phyloP scores from a whole-genome alignment of 352 stramenopile species.

The Phytophthora quininea region DNA sequence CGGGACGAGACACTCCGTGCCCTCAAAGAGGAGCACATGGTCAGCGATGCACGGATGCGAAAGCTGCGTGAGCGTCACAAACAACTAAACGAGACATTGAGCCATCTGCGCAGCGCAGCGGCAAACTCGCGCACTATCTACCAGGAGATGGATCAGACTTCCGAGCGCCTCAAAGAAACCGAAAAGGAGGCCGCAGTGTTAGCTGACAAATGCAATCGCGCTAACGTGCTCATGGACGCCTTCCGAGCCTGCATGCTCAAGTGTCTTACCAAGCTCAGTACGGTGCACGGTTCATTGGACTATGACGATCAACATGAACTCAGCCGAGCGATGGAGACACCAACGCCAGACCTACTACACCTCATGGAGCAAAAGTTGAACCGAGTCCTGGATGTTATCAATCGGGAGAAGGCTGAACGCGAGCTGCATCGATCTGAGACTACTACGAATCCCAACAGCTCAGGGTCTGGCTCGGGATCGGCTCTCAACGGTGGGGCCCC shows the following conservation, averaged over 20 bases:
- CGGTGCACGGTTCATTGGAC: constrained; percentile 73
- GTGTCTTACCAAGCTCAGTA: constrained; percentile 76
- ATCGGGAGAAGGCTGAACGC: constrained; percentile 80
- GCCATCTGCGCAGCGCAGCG: constrained; percentile 62
- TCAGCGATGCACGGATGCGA: constrained; percentile 74
- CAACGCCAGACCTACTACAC: constrained; percentile 74
- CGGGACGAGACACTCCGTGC: constrained; percentile 75
- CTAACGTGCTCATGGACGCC: constrained; percentile 81
- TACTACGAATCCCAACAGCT: constrained; percentile 28
- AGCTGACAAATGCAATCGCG: constrained; percentile 73
- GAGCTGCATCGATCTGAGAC: constrained; percentile 79
- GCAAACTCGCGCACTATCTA: constrained; percentile 87
- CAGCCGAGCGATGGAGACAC: constrained; percentile 66
- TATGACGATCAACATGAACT: constrained; percentile 80
- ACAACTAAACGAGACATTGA: constrained; percentile 70
- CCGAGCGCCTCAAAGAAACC: constrained; percentile 83
- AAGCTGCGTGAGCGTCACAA: constrained; percentile 83
- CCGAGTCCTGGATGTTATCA: constrained; percentile 82
- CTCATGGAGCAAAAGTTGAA: constrained; percentile 87
- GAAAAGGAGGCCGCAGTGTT: constrained; percentile 77
- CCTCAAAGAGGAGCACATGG: constrained; percentile 78
- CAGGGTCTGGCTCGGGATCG: constrained; percentile 21
- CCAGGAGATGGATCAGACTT: constrained; percentile 86
- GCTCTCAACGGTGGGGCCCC: constrained; percentile 26
- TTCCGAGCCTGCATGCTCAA: constrained; percentile 87